Percentiles rank a stretch among this genome's conserved stretches.
Conservation (phyloP, 192 early-diverging fungal species). For the Linderina pennispora region DNA sequence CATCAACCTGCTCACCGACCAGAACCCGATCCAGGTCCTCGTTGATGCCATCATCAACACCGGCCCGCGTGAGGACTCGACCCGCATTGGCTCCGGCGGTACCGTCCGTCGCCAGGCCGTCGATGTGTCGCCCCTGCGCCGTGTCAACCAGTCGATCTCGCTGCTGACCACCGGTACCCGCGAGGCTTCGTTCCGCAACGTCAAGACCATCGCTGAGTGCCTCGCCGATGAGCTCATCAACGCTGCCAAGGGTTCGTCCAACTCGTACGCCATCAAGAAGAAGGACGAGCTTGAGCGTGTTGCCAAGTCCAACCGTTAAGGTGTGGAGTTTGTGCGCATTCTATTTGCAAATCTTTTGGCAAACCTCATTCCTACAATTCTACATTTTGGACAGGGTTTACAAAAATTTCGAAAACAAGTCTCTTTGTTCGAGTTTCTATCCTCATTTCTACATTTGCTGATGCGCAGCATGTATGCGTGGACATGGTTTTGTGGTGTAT, state of each 20-base stretch:
- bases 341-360: too few relatives aligned
- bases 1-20: constrained; percentile 95
- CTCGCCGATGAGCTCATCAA: constrained; percentile 99
- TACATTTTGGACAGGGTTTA: too few relatives aligned
- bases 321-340: not conserved
- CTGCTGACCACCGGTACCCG: constrained; percentile 94
- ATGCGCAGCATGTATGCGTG: too few relatives aligned
- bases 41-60: constrained; percentile 99
- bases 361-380: too few relatives aligned
- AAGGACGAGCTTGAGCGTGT: constrained; percentile 92
- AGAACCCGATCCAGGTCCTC: constrained; percentile 96
- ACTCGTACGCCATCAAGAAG: constrained; percentile 99
- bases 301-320: constrained; percentile 53
- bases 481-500: too few relatives aligned
- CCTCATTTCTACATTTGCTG: too few relatives aligned
- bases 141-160: constrained; percentile 94
- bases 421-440: too few relatives aligned
- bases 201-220: constrained; percentile 99
- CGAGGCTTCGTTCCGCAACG: constrained; percentile 98
- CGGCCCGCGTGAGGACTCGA: constrained; percentile 98
- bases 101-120: constrained; percentile 99
- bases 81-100: constrained; percentile 95
- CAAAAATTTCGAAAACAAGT: too few relatives aligned
- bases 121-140: constrained; percentile 96
- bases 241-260: constrained; percentile 96